Base-by-base conservation (phyloP, 1,284 basidiomycete species). In the Austropuccinia psidii region DNA sequence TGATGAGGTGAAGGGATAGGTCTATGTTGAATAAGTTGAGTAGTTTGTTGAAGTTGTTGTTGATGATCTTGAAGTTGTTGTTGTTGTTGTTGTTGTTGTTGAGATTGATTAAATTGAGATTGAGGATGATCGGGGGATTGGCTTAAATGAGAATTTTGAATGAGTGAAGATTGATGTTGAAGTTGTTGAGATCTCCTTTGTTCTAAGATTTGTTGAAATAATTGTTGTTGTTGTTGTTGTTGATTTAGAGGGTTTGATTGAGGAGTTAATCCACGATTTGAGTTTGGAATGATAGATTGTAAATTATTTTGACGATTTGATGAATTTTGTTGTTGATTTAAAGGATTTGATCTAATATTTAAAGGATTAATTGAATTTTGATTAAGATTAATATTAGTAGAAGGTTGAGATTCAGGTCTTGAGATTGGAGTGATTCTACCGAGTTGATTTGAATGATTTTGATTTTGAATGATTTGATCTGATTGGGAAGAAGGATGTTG, bases 1-100 rank as follows among this genome's bases (percentile, higher is more conserved):
- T 70, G 68, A 49, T 50, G 68, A 35, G 68, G 68, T 13, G 68
- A 70, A 29, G 67, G 27, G 24, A 33, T 58, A 8, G 55, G 24
- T 61, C 68, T 52, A 21, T 57, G 45, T 50, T 70, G 68, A 24
- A 61, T 19, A 31, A 17, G 21, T 47, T 64, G 61, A 15, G 61
- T 31, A 21, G 21, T 27, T 7, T 5, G 35, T 11, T 13, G 27
- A 6, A 9, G 35, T 31, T 11, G 39, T n/a, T 49, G 61, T 21
- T 49, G 61, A 19, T 65, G 45, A 19, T 43, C 61, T n/a, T n/a
- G n/a, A n/a, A n/a, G n/a, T 50, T 65, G 61, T 27, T 69, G 66
- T 24, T 57, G 66, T 17, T 35, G 24, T 33, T 57, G 66, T 9
- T 58, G 66, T 52, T 57, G 35, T 2, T 37, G 62, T 52, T 52